phyloP scores from a whole-genome alignment of 169 alveolate species.

The Babesia ovata region DNA sequence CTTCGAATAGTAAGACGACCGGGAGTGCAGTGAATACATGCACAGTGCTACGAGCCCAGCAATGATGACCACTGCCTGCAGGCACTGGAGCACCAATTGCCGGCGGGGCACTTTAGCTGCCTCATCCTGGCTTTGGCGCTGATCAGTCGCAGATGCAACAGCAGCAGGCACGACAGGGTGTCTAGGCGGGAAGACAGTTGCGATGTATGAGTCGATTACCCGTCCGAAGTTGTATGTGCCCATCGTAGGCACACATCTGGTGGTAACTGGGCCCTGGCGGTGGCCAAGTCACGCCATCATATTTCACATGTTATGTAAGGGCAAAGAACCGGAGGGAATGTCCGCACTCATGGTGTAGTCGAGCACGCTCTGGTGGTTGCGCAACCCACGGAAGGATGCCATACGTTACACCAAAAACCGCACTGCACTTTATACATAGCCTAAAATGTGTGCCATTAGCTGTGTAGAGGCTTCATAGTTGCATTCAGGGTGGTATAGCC shows the following conservation, averaged over 20 bases:
- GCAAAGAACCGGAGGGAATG: too few relatives aligned
- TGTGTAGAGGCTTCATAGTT: too few relatives aligned
- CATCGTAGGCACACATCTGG: conserved; percentile 29
- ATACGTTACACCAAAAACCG: too few relatives aligned
- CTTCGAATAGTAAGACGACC: conserved; percentile 36
- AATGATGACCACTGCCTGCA: conserved; percentile 13
- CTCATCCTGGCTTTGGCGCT: not conserved
- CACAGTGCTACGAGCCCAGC: conserved; percentile 28
- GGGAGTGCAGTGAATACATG: conserved; percentile 33
- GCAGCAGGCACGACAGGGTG: not conserved
- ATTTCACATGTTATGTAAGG: not conserved
- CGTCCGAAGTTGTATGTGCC: conserved; percentile 59
- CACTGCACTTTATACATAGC: too few relatives aligned
- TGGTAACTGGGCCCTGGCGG: not conserved
- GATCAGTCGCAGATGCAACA: not conserved
- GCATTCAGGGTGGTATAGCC: too few relatives aligned
- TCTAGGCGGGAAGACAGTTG: conserved; percentile 34
- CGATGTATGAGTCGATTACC: conserved; percentile 49
- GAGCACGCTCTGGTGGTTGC: not conserved
- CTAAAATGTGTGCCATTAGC: too few relatives aligned
- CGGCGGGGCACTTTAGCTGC: conserved; percentile 20
- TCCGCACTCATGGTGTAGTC: not conserved
- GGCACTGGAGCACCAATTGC: conserved; percentile 18
- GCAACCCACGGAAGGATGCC: too few relatives aligned
- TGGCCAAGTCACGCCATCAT: not conserved